These are phyloP conservation scores for Nemania serpens DNA, from an alignment of 2,329 filamentous ascomycete species.

Conservation along the genomic window DNA sequence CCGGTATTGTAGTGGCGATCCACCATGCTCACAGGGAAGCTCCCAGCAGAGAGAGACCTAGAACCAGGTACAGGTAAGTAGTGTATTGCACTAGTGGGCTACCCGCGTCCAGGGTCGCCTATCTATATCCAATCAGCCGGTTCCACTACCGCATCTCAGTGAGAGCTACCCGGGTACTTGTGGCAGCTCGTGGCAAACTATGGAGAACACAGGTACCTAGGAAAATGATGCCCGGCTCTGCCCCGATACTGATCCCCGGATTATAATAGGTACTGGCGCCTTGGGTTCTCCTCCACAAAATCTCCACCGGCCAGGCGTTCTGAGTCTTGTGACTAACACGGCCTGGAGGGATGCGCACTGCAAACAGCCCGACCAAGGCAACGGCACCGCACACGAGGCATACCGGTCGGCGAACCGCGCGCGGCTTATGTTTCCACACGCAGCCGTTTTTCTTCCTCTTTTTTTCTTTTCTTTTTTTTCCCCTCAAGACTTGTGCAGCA, in stretches of 20 bases:
- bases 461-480: no score
- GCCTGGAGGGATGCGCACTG: neutral
- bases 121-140: slow-evolving; percentile 7
- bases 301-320: neutral
- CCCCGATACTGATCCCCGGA: neutral
- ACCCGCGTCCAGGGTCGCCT: neutral
- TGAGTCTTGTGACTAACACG: neutral
- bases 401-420: neutral
- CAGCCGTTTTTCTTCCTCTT: no score
- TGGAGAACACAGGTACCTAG: neutral
- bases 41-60: neutral
- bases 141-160: neutral
- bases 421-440: neutral
- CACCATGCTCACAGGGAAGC: neutral
- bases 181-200: neutral
- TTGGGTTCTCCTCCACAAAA: neutral
- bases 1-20: neutral
- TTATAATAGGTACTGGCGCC: neutral
- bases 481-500: no score
- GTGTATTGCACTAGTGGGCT: no score
- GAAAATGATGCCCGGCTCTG: no score
- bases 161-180: neutral
- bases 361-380: neutral
- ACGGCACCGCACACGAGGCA: neutral
- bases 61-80: neutral